phyloP scores from a whole-genome alignment of 2,329 filamentous ascomycete genomes.

The Biscogniauxia sp. region DNA sequence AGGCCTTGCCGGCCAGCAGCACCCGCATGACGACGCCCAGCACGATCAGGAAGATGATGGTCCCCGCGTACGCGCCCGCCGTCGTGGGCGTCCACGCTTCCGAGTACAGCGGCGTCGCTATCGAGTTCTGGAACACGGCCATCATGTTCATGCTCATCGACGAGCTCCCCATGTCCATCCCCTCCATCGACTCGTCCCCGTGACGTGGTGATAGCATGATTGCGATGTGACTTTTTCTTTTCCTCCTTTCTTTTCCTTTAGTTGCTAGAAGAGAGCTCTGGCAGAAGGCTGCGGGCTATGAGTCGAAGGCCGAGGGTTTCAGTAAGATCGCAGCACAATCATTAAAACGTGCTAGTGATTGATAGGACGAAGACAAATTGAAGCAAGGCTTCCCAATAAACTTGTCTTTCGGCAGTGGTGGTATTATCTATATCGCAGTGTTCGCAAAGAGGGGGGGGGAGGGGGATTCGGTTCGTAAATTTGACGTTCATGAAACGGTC shows the following conservation, averaged over 20 bases:
- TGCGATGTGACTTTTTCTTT: neutral
- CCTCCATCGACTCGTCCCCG: slow-evolving; percentile 13
- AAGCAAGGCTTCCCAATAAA: neutral
- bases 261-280: too few species aligned
- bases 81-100: slow-evolving; percentile 69
- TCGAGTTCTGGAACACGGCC: slow-evolving; percentile 57
- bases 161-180: slow-evolving; percentile 27
- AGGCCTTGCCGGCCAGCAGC: slow-evolving; percentile 69
- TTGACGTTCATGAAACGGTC: neutral
- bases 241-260: neutral
- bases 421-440: neutral
- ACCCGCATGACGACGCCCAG: slow-evolving; percentile 69
- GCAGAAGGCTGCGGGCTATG: neutral
- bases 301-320: neutral
- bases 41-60: slow-evolving; percentile 85
- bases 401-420: neutral
- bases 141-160: slow-evolving; percentile 38
- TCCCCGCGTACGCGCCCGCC: slow-evolving; percentile 75
- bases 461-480: too few species aligned
- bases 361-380: neutral
- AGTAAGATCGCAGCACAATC: neutral
- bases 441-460: neutral
- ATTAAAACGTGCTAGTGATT: neutral
- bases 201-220: slow-evolving; percentile 13
- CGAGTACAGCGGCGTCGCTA: slow-evolving; percentile 55